Percentiles rank a stretch among this genome's conserved stretches.
These are phyloP conservation scores for Cucurbita pepo DNA, from an alignment of 306 rosid species.

Conservation along the genomic window DNA sequence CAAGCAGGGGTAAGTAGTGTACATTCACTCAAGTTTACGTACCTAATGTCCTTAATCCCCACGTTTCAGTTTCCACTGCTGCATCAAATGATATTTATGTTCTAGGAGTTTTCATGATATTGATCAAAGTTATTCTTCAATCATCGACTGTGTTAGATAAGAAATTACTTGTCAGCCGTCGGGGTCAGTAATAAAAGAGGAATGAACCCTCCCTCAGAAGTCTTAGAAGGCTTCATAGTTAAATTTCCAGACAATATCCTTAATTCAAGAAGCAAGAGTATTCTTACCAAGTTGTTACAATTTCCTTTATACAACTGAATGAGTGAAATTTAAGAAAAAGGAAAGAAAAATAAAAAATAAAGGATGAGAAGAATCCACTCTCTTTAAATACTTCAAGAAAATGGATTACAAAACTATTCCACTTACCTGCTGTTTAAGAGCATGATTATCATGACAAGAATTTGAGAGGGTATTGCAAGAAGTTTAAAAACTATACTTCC, in stretches of 20 bases:
- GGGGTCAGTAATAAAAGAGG: neutral
- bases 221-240: neutral
- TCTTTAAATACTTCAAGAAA: neutral
- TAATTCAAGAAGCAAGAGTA: neutral
- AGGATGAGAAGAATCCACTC: neutral
- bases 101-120: neutral
- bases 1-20: slow-evolving; percentile 44
- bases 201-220: neutral
- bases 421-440: neutral
- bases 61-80: neutral
- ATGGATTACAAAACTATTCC: neutral
- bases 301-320: neutral
- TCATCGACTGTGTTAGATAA: neutral
- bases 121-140: neutral
- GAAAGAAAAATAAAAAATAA: neutral
- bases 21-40: neutral
- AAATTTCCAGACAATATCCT: neutral
- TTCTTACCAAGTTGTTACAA: neutral
- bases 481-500: neutral
- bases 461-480: neutral
- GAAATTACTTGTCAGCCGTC: neutral
- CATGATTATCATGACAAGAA: neutral
- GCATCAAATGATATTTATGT: neutral
- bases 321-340: neutral
- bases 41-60: neutral